A percentile compares a stretch with the other conserved stretches of the same genome.
phyloP scores from a whole-genome alignment of 2,329 filamentous ascomycete genomes.

The Phyllosticta citrichinensis region DNA sequence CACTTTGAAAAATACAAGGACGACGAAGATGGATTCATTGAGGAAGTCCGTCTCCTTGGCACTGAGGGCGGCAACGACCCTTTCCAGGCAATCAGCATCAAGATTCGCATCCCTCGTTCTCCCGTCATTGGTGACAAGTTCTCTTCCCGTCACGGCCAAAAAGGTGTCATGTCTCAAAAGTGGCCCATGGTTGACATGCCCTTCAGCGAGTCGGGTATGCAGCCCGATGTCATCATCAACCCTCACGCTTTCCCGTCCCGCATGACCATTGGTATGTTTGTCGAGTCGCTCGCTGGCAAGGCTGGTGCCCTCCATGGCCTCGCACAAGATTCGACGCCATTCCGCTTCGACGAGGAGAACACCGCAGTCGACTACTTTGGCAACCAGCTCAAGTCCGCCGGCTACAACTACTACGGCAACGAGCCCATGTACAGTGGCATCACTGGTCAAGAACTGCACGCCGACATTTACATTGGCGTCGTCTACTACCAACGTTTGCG shows the following conservation, averaged over 20 bases:
- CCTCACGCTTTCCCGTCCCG: constrained; percentile 98
- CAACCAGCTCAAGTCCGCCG: constrained; percentile 86
- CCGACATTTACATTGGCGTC: constrained; percentile 92
- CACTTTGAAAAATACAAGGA: constrained; percentile 95
- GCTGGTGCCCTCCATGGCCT: constrained; percentile 86
- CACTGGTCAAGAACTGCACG: constrained; percentile 84
- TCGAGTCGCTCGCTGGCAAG: constrained; percentile 94
- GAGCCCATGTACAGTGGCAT: constrained; percentile 98
- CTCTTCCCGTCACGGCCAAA: constrained; percentile 95
- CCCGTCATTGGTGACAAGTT: constrained; percentile 98
- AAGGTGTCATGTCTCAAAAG: constrained; percentile 92
- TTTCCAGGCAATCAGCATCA: constrained; percentile 80
- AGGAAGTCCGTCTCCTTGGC: constrained; percentile 86
- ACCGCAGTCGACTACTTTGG: constrained; percentile 93
- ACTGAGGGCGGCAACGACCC: constrained; percentile 75
- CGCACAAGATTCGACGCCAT: constrained; percentile 93
- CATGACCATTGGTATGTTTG: constrained; percentile 99
- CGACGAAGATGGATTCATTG: constrained; percentile 73
- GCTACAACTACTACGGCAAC: constrained; percentile 97
- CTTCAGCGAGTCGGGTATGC: constrained; percentile 91
- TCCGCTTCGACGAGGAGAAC: constrained; percentile 86
- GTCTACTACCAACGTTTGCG: constrained; percentile 97
- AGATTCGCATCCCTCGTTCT: constrained; percentile 79
- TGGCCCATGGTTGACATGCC: constrained; percentile 94
- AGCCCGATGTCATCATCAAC: constrained; percentile 97